A percentile compares a stretch with the other conserved stretches of the same genome.
Evolutionary conservation across 495 filamentous ascomycete genomes (phyloP).

Genomic region (Cercophora sp.): DNA sequence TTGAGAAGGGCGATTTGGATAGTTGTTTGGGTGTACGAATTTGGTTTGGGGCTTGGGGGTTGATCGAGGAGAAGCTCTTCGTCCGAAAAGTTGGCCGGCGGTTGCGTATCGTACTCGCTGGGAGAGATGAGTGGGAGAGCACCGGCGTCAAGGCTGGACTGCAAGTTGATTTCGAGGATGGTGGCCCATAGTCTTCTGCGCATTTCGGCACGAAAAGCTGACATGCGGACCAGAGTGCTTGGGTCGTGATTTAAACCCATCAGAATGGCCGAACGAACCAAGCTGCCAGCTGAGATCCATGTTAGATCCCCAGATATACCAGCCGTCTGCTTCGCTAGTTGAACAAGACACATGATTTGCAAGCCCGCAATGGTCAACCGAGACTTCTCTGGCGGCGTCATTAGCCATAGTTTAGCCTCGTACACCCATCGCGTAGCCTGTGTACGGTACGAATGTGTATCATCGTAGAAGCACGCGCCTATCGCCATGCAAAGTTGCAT

Average conservation of each 20-base stretch:
- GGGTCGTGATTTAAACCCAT: conserved; percentile 58
- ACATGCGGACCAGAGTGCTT: conserved; percentile 44
- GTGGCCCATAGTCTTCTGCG: conserved; percentile 61
- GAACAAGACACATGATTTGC: conserved; percentile 51
- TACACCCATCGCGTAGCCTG: conserved; percentile 55
- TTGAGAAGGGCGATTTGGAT: conserved; percentile 49
- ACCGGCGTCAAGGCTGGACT: conserved; percentile 53
- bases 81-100: conserved; percentile 57
- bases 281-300: conserved; percentile 52
- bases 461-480: conserved; percentile 50
- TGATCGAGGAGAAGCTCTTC: conserved; percentile 46
- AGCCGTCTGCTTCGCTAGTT: conserved; percentile 47
- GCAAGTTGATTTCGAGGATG: conserved; percentile 55
- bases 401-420: conserved; percentile 55
- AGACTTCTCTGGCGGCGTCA: conserved; percentile 48
- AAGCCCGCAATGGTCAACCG: conserved; percentile 48
- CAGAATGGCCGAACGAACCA: conserved; percentile 52
- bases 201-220: conserved; percentile 48
- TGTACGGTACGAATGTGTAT: conserved; percentile 38
- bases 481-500: conserved; percentile 56
- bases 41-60: conserved; percentile 27
- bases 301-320: conserved; percentile 50
- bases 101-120: conserved; percentile 50
- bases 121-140: conserved; percentile 49
- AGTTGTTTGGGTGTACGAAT: conserved; percentile 45